Conservation (phyloP, 805 yeast genomes). For the Ogataea wickerhamii region DNA sequence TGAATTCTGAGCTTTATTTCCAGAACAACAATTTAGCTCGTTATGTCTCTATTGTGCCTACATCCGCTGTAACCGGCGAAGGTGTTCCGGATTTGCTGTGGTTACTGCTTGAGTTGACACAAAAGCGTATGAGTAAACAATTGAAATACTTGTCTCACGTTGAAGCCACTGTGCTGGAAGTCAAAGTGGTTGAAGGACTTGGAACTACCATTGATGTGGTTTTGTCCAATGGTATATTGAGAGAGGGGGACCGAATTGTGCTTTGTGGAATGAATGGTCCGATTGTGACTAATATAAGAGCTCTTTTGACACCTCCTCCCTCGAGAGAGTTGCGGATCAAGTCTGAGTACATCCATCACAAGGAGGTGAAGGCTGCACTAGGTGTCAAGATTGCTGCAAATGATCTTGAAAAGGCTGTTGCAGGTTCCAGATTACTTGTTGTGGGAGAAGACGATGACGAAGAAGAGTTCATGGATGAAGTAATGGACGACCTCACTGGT, state of each 20-base stretch:
- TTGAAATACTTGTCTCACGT: conserved; percentile 91
- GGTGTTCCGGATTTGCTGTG: conserved; percentile 99
- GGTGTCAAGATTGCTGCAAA: conserved; percentile 99
- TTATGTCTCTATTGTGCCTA: conserved; percentile 94
- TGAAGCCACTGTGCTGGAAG: conserved; percentile 96
- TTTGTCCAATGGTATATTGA: conserved; percentile 89
- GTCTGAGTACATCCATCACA: conserved; percentile 94
- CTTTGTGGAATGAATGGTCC: conserved; percentile 99
- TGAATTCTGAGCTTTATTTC: conserved; percentile 94
- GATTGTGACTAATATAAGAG: conserved; percentile 92
- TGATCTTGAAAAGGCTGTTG: conserved; percentile 97
- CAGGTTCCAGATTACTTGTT: conserved; percentile 93
- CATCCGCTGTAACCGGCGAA: conserved; percentile 98
- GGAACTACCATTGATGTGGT: conserved; percentile 99
- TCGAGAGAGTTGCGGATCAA: conserved; percentile 92
- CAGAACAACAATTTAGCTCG: conserved; percentile 91
- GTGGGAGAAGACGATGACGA: conserved; percentile 98
- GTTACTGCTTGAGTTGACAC: conserved; percentile 91
- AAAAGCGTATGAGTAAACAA: conserved; percentile 98
- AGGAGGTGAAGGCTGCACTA: conserved; percentile 97
- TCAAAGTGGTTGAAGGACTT: conserved; percentile 95
- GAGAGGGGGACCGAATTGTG: conserved; percentile 93
- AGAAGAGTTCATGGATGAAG: conserved; percentile 95
- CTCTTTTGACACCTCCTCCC: conserved; percentile 96
- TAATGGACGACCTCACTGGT: conserved; percentile 97